Evolutionary conservation across 495 filamentous ascomycete genomes (phyloP).

Genomic region (Neurospora sp.): DNA sequence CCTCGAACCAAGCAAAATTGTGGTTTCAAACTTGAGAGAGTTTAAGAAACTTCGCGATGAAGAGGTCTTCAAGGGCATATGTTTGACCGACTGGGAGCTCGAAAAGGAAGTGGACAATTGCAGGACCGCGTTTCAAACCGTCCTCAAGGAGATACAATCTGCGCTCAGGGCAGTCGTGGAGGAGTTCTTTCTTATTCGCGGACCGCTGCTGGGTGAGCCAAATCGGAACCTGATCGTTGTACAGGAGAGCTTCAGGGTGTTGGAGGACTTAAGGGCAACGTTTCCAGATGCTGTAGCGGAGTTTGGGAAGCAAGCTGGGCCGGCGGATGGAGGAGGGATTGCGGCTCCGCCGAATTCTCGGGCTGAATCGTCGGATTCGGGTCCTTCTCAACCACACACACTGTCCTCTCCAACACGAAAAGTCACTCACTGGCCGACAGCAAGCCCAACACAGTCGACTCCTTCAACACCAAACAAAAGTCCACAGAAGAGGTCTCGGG

Average conservation of each 20-base stretch:
- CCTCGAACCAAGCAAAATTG: too few relatives aligned
- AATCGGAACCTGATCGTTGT: neutral
- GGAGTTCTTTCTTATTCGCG: neutral
- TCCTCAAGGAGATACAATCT: neutral
- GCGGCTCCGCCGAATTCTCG: neutral
- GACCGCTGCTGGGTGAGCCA: neutral
- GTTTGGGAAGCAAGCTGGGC: neutral
- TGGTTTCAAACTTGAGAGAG: too few relatives aligned
- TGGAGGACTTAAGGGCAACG: neutral
- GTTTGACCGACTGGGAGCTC: neutral
- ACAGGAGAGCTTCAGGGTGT: neutral
- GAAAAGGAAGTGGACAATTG: neutral
- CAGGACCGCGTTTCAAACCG: neutral
- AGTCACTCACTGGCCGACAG: slow-evolving; percentile 63
- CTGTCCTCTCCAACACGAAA: too few relatives aligned
- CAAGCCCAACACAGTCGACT: slow-evolving; percentile 49
- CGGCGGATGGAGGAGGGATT: neutral
- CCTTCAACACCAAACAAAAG: slow-evolving; percentile 72
- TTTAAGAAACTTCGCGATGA: neutral
- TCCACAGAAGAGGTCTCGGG: slow-evolving; percentile 5
- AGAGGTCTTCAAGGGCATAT: neutral
- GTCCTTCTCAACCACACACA: too few relatives aligned
- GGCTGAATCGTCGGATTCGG: neutral
- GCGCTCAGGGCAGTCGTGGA: neutral
- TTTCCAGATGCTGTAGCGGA: neutral